Evolutionary conservation across 2,329 filamentous ascomycete species (phyloP).

Genomic region (Colletotrichum navitas): DNA sequence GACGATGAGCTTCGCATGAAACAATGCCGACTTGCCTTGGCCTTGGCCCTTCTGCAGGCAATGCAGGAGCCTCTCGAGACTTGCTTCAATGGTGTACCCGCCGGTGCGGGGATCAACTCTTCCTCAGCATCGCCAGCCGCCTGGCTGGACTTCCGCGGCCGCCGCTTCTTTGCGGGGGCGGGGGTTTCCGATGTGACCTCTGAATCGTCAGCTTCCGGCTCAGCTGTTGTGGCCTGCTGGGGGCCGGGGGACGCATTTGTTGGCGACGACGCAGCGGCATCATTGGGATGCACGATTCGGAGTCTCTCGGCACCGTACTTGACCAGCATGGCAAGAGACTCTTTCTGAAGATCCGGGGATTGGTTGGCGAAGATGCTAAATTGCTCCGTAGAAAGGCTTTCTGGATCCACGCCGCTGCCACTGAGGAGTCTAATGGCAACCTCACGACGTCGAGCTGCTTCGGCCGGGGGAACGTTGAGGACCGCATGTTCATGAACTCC

Average conservation of each 20-base stretch:
- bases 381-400: conserved; percentile 66
- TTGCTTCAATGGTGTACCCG: conserved; percentile 26
- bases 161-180: conserved; percentile 37
- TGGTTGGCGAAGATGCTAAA: conserved; percentile 72
- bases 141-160: conserved; percentile 35
- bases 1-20: not conserved
- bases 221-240: conserved; percentile 36
- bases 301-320: conserved; percentile 70
- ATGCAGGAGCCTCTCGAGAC: conserved; percentile 53
- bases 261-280: conserved; percentile 48
- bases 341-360: conserved; percentile 65
- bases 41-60: conserved; percentile 52
- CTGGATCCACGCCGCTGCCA: conserved; percentile 63
- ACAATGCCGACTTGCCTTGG: conserved; percentile 51
- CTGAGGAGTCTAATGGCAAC: conserved; percentile 62
- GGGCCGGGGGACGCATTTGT: conserved; percentile 45
- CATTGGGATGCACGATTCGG: conserved; percentile 67
- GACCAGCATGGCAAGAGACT: conserved; percentile 68
- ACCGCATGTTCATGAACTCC: conserved; percentile 40
- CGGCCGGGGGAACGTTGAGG: conserved; percentile 54
- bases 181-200: conserved; percentile 25
- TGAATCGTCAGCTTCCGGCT: conserved; percentile 38
- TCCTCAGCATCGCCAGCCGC: not conserved
- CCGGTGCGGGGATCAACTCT: conserved; percentile 13
- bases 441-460: conserved; percentile 63